A percentile compares a stretch with the other conserved stretches of the same genome.
Conservation (phyloP, 129 eudicot genomes). For the Logfia minima region DNA sequence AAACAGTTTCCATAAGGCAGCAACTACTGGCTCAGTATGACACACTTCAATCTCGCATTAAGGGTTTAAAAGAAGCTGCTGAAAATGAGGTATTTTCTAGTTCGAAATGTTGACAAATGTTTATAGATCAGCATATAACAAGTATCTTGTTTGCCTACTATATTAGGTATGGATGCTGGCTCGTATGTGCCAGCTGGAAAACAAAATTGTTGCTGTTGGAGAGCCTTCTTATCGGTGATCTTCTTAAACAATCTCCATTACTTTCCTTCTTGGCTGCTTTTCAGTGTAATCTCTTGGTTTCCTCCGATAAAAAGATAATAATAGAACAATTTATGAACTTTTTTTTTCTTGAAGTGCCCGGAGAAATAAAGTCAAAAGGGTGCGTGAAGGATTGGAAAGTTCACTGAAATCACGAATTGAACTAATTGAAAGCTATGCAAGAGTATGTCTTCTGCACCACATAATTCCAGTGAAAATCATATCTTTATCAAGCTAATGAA, state of each 20-base stretch:
- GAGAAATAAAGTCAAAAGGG: constrained; percentile 82
- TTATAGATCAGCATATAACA: not conserved
- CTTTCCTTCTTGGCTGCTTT: not conserved
- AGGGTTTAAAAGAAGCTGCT: constrained; percentile 78
- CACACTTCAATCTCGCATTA: constrained; percentile 84
- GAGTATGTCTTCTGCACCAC: constrained; percentile 51
- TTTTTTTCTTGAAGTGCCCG: constrained; percentile 52
- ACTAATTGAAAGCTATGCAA: constrained; percentile 91
- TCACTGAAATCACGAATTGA: constrained; percentile 77
- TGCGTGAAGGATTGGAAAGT: constrained; percentile 80
- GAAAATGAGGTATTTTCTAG: constrained; percentile 76
- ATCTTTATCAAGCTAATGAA: not conserved
- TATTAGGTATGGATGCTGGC: constrained; percentile 90
- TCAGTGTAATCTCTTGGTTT: constrained; percentile 12
- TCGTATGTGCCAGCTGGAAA: constrained; percentile 92
- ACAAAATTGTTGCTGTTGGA: constrained; percentile 95
- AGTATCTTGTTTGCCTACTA: not conserved
- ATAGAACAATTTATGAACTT: not conserved
- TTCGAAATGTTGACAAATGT: not conserved
- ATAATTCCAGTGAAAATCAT: not conserved
- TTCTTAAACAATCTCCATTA: constrained; percentile 8
- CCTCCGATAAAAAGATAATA: no score
- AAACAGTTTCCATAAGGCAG: constrained; percentile 69
- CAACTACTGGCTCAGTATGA: constrained; percentile 92
- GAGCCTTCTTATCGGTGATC: constrained; percentile 91